phyloP scores from a whole-genome alignment of 2,329 filamentous ascomycete species.

The Talaromyces atroroseus region DNA sequence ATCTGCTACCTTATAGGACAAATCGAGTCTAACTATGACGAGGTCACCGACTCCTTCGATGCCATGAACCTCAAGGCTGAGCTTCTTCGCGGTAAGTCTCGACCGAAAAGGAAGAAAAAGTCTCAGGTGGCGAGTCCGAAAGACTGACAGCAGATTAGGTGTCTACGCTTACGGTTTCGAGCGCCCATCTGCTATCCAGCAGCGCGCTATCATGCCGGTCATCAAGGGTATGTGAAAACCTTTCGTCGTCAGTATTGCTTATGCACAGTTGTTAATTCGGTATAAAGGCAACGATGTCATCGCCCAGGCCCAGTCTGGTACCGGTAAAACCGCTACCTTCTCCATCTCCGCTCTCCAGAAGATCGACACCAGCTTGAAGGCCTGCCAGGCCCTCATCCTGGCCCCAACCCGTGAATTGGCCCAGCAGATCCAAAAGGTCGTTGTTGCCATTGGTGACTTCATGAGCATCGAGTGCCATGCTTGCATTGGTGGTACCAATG shows the following conservation, averaged over 20 bases:
- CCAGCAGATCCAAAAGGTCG: conserved; percentile 99
- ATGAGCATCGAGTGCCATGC: conserved; percentile 99
- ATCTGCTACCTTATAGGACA: conserved; percentile 59
- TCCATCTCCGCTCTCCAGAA: conserved; percentile 99
- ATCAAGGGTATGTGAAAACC: conserved; percentile 80
- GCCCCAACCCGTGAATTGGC: conserved; percentile 97
- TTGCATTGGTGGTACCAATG: conserved; percentile 97
- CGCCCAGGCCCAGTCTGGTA: conserved; percentile 98
- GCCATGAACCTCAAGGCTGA: conserved; percentile 95
- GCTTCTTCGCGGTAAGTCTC: conserved; percentile 78
- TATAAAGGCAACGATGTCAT: conserved; percentile 88
- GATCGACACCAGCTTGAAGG: conserved; percentile 91
- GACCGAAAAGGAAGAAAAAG: conserved; percentile 16
- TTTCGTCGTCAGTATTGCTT: background rate
- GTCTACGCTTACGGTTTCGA: conserved; percentile 99
- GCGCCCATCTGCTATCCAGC: conserved; percentile 98
- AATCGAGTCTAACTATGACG: conserved; percentile 99
- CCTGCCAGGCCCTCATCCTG: conserved; percentile 96
- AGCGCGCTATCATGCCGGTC: conserved; percentile 99
- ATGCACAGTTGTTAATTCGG: background rate
- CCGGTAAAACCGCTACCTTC: conserved; percentile 99
- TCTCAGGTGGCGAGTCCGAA: conserved; percentile 13
- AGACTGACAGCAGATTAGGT: conserved; percentile 45
- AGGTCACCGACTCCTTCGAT: conserved; percentile 98
- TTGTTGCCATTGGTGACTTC: conserved; percentile 97